phyloP scores from a whole-genome alignment of 2,329 filamentous ascomycete species.

The Sporothrix schenckii region DNA sequence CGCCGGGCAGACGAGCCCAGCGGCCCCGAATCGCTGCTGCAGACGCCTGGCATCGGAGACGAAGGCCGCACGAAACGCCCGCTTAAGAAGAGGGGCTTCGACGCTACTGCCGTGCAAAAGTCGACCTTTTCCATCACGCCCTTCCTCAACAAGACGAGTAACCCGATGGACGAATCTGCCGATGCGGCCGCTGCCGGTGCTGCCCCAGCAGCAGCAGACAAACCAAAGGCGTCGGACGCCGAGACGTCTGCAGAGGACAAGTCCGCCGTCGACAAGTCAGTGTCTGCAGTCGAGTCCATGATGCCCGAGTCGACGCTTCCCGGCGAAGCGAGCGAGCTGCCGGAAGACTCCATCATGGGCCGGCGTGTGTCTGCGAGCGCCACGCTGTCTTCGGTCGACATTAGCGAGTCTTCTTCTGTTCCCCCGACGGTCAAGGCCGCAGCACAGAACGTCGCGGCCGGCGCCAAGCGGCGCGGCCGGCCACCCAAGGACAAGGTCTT shows the following conservation, averaged over 20 bases:
- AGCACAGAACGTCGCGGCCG: constrained; percentile 30
- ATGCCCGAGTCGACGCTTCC: not conserved
- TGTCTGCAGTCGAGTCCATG: not conserved
- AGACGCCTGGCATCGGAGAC: constrained; percentile 46
- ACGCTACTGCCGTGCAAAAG: constrained; percentile 74
- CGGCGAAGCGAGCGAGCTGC: constrained; percentile 36
- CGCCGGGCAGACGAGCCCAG: constrained; percentile 51
- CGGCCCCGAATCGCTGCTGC: constrained; percentile 54
- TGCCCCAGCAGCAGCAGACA: constrained; percentile 12
- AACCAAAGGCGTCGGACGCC: constrained; percentile 20
- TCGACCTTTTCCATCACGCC: constrained; percentile 93
- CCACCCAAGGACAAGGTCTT: constrained; percentile 50
- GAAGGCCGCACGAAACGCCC: constrained; percentile 43
- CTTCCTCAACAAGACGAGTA: constrained; percentile 73
- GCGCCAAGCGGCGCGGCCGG: constrained; percentile 50
- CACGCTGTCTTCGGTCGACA: constrained; percentile 23
- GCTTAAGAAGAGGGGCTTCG: constrained; percentile 60
- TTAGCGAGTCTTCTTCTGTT: constrained; percentile 5
- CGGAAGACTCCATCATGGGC: constrained; percentile 35
- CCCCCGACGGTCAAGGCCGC: constrained; percentile 21
- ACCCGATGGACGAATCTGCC: constrained; percentile 49
- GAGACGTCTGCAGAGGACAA: constrained; percentile 10
- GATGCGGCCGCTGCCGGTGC: constrained; percentile 30
- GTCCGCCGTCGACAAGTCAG: not conserved
- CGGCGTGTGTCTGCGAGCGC: constrained; percentile 21